Conservation (phyloP, 352 stramenopile species). For the Phytophthora idaei region DNA sequence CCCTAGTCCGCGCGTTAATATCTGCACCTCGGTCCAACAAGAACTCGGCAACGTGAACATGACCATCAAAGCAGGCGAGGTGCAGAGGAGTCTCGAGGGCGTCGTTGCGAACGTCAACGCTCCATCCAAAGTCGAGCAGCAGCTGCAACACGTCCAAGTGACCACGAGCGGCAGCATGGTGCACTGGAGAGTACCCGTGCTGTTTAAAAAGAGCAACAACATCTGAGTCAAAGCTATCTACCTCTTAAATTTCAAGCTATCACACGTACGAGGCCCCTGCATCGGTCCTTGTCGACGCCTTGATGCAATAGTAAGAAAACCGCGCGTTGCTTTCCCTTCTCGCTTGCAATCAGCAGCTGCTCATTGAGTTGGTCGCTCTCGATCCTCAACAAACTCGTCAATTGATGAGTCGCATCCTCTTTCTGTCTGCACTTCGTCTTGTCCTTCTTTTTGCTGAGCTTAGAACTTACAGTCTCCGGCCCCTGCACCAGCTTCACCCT, state of each 20-base stretch:
- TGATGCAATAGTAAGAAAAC: slow-evolving; percentile 79
- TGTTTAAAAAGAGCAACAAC: slow-evolving; percentile 20
- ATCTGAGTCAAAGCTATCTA: neutral
- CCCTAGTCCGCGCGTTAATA: slow-evolving; percentile 53
- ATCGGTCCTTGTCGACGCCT: slow-evolving; percentile 57
- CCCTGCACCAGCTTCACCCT: neutral
- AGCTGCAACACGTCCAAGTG: slow-evolving; percentile 72
- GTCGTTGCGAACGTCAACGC: slow-evolving; percentile 51
- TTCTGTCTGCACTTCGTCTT: slow-evolving; percentile 13
- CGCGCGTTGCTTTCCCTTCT: slow-evolving; percentile 70
- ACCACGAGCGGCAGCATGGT: slow-evolving; percentile 70
- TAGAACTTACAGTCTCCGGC: neutral
- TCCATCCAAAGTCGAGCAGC: slow-evolving; percentile 71
- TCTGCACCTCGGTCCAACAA: slow-evolving; percentile 66
- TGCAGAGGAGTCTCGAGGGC: slow-evolving; percentile 69
- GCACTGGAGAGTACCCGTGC: slow-evolving; percentile 67
- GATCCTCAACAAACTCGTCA: slow-evolving; percentile 47
- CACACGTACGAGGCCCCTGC: slow-evolving; percentile 59
- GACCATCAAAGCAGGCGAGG: slow-evolving; percentile 67
- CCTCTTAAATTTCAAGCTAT: neutral
- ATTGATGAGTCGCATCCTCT: slow-evolving; percentile 34
- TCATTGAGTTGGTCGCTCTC: slow-evolving; percentile 54
- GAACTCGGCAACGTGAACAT: slow-evolving; percentile 56
- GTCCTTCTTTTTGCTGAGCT: slow-evolving; percentile 13
- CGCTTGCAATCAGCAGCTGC: slow-evolving; percentile 69